Evolutionary conservation across 768 basidiomycete species (phyloP).

Genomic region (Scleroderma bovista): DNA sequence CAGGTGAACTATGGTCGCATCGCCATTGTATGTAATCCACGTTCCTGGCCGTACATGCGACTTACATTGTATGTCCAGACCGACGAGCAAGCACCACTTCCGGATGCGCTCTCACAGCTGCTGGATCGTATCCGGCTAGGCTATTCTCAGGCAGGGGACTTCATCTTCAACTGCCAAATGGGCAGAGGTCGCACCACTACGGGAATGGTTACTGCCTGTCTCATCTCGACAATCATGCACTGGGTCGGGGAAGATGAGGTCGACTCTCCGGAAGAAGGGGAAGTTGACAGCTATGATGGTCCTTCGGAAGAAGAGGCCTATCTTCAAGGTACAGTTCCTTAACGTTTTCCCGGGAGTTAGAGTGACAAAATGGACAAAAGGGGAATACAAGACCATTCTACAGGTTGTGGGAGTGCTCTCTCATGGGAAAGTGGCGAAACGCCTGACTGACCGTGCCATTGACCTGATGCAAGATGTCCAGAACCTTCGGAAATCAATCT

Average conservation of each 20-base stretch:
- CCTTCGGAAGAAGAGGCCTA: constrained; percentile 87
- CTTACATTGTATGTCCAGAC: constrained; percentile 49
- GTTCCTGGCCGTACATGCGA: background rate
- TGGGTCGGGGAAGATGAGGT: constrained; percentile 47
- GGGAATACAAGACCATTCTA: constrained; percentile 95
- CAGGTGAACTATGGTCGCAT: constrained; percentile 86
- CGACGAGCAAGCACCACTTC: constrained; percentile 94
- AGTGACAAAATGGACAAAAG: constrained; percentile 34
- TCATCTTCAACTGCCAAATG: constrained; percentile 98
- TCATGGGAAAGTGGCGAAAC: constrained; percentile 90
- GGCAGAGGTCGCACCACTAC: constrained; percentile 89
- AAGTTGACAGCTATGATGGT: constrained; percentile 57
- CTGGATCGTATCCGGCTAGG: constrained; percentile 64
- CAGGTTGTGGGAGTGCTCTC: constrained; percentile 90
- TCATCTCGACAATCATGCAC: constrained; percentile 70
- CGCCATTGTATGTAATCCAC: constrained; percentile 61
- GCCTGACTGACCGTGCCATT: constrained; percentile 80
- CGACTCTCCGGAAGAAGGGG: constrained; percentile 31
- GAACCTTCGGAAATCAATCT: constrained; percentile 92
- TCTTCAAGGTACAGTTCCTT: constrained; percentile 55
- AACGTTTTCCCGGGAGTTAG: background rate
- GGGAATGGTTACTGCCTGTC: constrained; percentile 87
- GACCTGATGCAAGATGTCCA: constrained; percentile 96
- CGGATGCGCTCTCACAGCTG: constrained; percentile 76
- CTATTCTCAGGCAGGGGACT: constrained; percentile 59